Base-by-base conservation (phyloP, 192 early-diverging fungal genomes). In the Backusella circina region DNA sequence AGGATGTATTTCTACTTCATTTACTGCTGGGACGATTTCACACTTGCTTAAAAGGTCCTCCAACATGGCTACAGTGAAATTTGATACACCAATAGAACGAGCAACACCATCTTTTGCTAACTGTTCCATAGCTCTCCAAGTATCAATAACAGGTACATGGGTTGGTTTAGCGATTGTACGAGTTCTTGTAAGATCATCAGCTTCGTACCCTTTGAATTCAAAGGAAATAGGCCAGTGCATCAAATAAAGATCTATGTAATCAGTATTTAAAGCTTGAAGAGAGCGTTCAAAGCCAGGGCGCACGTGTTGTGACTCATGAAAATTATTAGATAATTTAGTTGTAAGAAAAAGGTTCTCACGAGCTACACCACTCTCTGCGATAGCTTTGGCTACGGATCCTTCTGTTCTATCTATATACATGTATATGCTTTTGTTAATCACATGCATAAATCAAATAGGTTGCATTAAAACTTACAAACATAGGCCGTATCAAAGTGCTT, bases 191-290 rank as follows among this genome's bases (percentile, higher is more conserved):
- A 75, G 76, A 35, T 83, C 82, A 35, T 79, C 73, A 31, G 47
- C 51, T 28, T 81, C 80, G 13, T 75, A 81, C 4, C 76, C 76
- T 44, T 57, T 74, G 65, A 78, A 84, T 73, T 83, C 77, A 78
- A 80, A 85, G 1, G 93, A 90, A 35, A 88, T 76, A 0, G 95
- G 95, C 93, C 92, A 97, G 85, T 97, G 95, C 74, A 96, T 88
- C 47, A 97, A 82, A 74, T 95, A 93, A 65, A 95, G 73, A 75
- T 97, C 95, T 28, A 97, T 77, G 76, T 97, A 95, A 26, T 91
- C 87, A 36, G 93, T 72, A 47, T 86, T 83, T 3, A 96, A 84
- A 77, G 91, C 89, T 41, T 84, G 75, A 9, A 96, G 86, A 10
- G 94, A 91, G n/a, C 80, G 80, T 68, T 91, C 86, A 7, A 92